A percentile compares a stretch with the other conserved stretches of the same genome.
phyloP scores from a whole-genome alignment of 2,329 filamentous ascomycete species.

The Dissoconium aciculare region DNA sequence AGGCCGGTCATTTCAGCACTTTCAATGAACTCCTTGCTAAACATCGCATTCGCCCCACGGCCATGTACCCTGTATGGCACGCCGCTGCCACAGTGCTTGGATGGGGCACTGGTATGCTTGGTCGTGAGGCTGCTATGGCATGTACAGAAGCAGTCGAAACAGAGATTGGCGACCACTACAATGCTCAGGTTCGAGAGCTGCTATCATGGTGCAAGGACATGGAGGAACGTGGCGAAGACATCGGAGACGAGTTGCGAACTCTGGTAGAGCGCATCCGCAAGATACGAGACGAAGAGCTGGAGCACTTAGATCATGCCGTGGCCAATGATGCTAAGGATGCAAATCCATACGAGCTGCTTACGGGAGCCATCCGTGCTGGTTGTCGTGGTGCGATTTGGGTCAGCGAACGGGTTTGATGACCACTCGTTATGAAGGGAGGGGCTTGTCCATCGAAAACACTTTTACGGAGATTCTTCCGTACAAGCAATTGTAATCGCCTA shows the following conservation, averaged over 20 bases:
- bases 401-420: slow-evolving; percentile 53
- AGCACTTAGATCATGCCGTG: slow-evolving; percentile 90
- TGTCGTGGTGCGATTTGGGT: slow-evolving; percentile 90
- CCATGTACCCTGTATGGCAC: slow-evolving; percentile 83
- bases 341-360: slow-evolving; percentile 75
- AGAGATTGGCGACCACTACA: slow-evolving; percentile 93
- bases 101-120: slow-evolving; percentile 78
- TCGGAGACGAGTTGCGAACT: slow-evolving; percentile 61
- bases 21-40: slow-evolving; percentile 74
- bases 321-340: slow-evolving; percentile 86
- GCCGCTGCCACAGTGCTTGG: slow-evolving; percentile 65
- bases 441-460: too few relatives aligned
- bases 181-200: slow-evolving; percentile 70
- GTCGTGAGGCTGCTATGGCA: slow-evolving; percentile 90
- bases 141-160: slow-evolving; percentile 98
- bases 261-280: slow-evolving; percentile 60
- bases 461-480: too few relatives aligned
- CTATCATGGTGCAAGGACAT: slow-evolving; percentile 67
- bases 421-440: too few relatives aligned
- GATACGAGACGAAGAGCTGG: slow-evolving; percentile 89
- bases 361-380: slow-evolving; percentile 73
- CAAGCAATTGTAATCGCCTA: too few relatives aligned
- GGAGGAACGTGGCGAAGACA: slow-evolving; percentile 61
- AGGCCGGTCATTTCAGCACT: slow-evolving; percentile 68
- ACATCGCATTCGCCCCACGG: slow-evolving; percentile 82